Conservation (phyloP, 1,139 yeast species). For the Debaryomycetaceae sp. region DNA sequence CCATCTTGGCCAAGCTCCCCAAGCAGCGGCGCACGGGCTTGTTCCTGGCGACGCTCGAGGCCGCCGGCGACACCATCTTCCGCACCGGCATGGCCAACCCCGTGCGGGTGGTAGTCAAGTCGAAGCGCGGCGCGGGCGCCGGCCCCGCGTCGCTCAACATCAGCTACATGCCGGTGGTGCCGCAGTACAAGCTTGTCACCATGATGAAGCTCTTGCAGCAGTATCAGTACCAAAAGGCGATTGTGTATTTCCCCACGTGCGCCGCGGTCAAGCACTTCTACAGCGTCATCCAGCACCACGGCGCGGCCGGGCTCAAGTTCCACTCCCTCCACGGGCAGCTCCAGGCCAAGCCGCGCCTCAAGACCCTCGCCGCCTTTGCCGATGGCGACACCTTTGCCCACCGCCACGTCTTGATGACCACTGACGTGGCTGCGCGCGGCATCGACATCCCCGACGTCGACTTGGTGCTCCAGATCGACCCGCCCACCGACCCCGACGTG, state of each 20-base stretch:
- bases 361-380: conserved; percentile 60
- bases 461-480: conserved; percentile 79
- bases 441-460: conserved; percentile 92
- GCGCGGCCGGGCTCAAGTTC: conserved; percentile 31
- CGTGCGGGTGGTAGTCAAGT: conserved; percentile 72
- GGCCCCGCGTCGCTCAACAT: conserved; percentile 66
- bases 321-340: conserved; percentile 85
- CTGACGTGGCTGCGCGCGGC: conserved; percentile 92
- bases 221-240: conserved; percentile 64
- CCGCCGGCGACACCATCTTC: conserved; percentile 68
- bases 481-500: conserved; percentile 87
- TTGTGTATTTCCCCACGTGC: conserved; percentile 92
- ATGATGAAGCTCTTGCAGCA: conserved; percentile 52
- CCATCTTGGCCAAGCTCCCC: conserved; percentile 66
- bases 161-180: conserved; percentile 55
- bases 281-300: conserved; percentile 39
- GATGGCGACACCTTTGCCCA: conserved; percentile 30
- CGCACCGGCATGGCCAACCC: conserved; percentile 88
- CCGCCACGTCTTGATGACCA: conserved; percentile 67
- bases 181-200: conserved; percentile 56
- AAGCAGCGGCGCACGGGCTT: conserved; percentile 91
- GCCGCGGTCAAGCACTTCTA: conserved; percentile 75
- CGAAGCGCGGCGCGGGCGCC: conserved; percentile 28
- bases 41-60: conserved; percentile 84
- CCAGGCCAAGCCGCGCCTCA: conserved; percentile 67